Base-by-base conservation (phyloP, 116 monocot species). In the Papilionanthe hybrid region DNA sequence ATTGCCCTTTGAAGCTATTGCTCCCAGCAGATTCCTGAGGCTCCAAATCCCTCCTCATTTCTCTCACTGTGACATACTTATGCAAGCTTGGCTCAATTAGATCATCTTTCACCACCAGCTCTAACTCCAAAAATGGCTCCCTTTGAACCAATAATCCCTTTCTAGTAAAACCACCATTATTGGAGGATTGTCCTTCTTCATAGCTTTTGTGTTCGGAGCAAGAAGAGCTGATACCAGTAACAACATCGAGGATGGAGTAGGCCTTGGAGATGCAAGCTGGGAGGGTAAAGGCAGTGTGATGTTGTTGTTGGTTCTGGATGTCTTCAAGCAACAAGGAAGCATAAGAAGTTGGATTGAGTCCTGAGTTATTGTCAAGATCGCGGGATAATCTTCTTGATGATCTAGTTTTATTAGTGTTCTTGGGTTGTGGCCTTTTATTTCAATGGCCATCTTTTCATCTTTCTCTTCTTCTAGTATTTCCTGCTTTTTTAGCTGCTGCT, bases 11-110 rank as follows among this genome's bases (percentile, higher is more conserved):
- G 20, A 89, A 85, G 78, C 93, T 99, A 44, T 99, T 99, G 86
- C 95, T 99, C 67, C 99, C 95, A 6, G 95, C 93, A 0, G 95
- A 99, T 67, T 99, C 99, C 66, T 95, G 93, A 1, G 90, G 95
- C 68, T 91, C 91, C 80, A 76, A 48, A 7, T 92, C 96, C 69
- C 23, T 69, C 60, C 78, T 78, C 43, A 67, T 25, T 0, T 80
- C 84, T 47, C 83, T 81, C 50, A 87, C 83, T 0, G 92, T 77
- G 3, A 92, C 92, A 30, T 89, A 89, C 77, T 79, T 95, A 74
- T 86, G 92, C 19, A 92, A 79, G 77, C 92, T 91, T 18, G 92
- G 94, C 83, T 92, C 90, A 84, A 85, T 77, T 0, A 91, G 77
- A 75, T 88, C 87, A 60, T 92, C 82, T 41, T 82, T 83, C 10